Conservation (phyloP, 805 yeast species). For the Myxozyma kluyveri region DNA sequence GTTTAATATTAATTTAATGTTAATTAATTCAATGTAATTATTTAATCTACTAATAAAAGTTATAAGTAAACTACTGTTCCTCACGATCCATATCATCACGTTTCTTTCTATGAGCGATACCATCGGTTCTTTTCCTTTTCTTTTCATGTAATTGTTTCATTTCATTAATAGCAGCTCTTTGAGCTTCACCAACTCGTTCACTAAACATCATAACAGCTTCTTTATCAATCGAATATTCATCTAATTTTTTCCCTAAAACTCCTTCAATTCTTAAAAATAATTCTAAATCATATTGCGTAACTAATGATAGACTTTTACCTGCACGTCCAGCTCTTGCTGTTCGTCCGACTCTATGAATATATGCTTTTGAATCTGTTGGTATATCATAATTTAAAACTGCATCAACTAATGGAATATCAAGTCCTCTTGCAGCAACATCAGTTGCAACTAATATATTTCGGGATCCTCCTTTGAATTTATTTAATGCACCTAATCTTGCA, state of each 20-base stretch:
- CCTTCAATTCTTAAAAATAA: conserved; percentile 83
- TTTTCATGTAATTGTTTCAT: conserved; percentile 65
- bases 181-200: conserved; percentile 86
- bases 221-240: conserved; percentile 76
- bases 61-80: conserved; percentile 32
- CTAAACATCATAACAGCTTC: conserved; percentile 74
- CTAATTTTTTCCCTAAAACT: conserved; percentile 77
- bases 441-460: conserved; percentile 96
- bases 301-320: conserved; percentile 81
- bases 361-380: conserved; percentile 96
- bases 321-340: conserved; percentile 93
- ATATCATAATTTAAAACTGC: conserved; percentile 96
- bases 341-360: conserved; percentile 97
- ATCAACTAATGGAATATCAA: conserved; percentile 97
- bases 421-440: conserved; percentile 99
- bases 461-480: conserved; percentile 85
- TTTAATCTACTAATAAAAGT: background rate
- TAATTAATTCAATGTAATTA: background rate
- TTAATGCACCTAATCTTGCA: conserved; percentile 86
- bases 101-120: conserved; percentile 36
- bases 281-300: conserved; percentile 93
- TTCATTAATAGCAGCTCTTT: conserved; percentile 81
- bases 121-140: conserved; percentile 35
- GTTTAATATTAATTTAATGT: background rate
- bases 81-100: conserved; percentile 51